Base-by-base conservation (phyloP, 1,139 yeast genomes). In the Kazachstania sp. region DNA sequence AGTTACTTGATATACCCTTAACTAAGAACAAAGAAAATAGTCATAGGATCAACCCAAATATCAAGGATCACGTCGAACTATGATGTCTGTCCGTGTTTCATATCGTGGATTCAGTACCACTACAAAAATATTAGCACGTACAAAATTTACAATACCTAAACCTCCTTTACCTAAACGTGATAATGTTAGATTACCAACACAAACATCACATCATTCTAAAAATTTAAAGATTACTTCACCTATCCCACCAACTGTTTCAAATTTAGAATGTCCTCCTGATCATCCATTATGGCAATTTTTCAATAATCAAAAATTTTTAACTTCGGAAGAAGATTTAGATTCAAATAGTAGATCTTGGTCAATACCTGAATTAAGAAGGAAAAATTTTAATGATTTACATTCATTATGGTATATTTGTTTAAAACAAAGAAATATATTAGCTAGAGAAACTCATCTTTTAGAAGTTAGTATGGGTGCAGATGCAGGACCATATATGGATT, bases 201-300 rank as follows among this genome's bases (percentile, higher is more conserved):
- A 48, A 32, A 36, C 30, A 8, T 45, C 51, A 8, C 49, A 45
- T 30, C 51, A 48, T 35, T 37, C 37, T 7, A 46, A 44, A 28
- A 20, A 55, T 38, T 64, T 80, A 52, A 71, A 73, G 56, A 75
- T 90, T 52, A 77, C 94, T 50, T 77, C 83, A n/a, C 97, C 97
- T 15, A 83, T 92, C 54, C 77, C 86, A 8, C 97, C 97, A 15
- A 78, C 90, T 1, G 83, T 78, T 50, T 72, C 74, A 54, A 86
- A 86, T 65, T 72, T 90, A 50, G 76, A 74, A 53, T 86, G 86
- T 29, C 76, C 81, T 20, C 94, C 84, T 13, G 85, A 85, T 63
- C 98, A 92, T 67, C 97, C 98, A 36, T 73, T 92, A 54, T 92
- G 97, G 97, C 94, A 86, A 58, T 92, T 92, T 66, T 92, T 92